These are phyloP conservation scores for Falciphora oryzae DNA, from an alignment of 2,329 filamentous ascomycete species.

Conservation along the genomic window DNA sequence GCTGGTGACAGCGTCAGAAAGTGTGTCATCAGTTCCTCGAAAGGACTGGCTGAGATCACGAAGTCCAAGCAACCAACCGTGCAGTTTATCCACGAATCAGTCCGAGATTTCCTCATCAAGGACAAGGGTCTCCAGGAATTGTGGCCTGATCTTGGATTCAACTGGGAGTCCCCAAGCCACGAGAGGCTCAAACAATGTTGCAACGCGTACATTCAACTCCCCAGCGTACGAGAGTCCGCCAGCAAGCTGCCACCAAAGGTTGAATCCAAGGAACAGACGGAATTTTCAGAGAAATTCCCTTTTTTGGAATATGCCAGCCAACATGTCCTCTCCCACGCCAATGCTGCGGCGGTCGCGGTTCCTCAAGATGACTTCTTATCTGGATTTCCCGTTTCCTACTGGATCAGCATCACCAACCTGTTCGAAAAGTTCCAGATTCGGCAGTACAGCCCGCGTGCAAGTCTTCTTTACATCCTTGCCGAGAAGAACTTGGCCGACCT, in stretches of 20 bases:
- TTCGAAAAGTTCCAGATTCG: constrained; percentile 6
- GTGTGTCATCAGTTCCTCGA: constrained; percentile 38
- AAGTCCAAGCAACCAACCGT: constrained; percentile 26
- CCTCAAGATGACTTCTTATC: background rate
- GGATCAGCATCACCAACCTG: constrained; percentile 7
- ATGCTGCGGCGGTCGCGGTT: too few relatives aligned
- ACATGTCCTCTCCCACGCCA: constrained; percentile 35
- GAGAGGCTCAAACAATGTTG: constrained; percentile 40
- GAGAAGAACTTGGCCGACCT: constrained; percentile 11
- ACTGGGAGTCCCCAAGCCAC: too few relatives aligned
- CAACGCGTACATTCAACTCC: too few relatives aligned
- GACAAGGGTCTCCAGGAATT: too few relatives aligned
- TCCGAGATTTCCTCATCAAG: constrained; percentile 40
- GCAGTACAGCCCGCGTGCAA: constrained; percentile 7
- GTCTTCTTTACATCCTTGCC: constrained; percentile 10
- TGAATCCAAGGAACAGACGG: constrained; percentile 27
- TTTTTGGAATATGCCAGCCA: constrained; percentile 40
- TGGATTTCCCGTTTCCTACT: constrained; percentile 7
- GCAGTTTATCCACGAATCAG: constrained; percentile 50
- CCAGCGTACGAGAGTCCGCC: too few relatives aligned
- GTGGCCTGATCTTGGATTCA: too few relatives aligned
- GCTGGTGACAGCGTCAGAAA: too few relatives aligned
- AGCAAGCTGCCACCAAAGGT: too few relatives aligned
- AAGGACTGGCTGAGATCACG: constrained; percentile 42
- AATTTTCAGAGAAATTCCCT: constrained; percentile 23